Percentiles rank a stretch among this genome's conserved stretches.
Evolutionary conservation across 2,329 filamentous ascomycete species (phyloP).

Genomic region (Diaporthe ampelina): DNA sequence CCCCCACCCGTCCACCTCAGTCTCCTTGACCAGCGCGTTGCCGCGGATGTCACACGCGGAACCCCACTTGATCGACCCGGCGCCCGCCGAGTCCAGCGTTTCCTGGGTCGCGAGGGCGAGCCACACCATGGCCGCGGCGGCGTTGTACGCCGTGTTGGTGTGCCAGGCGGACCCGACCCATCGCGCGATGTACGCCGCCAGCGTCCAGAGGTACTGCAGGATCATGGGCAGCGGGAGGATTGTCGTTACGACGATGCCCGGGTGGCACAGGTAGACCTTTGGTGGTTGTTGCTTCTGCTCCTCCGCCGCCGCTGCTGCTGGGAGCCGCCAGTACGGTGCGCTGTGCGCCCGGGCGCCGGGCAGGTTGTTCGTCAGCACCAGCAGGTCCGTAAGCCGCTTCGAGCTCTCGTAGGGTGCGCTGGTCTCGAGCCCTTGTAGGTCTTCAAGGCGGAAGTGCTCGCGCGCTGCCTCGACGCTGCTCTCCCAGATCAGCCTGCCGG

Average conservation of each 20-base stretch:
- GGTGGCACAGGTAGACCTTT: conserved; percentile 81
- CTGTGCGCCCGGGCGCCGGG: conserved; percentile 73
- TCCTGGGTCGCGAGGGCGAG: conserved; percentile 78
- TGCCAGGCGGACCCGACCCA: conserved; percentile 93
- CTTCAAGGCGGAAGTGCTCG: conserved; percentile 71
- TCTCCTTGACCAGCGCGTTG: conserved; percentile 75
- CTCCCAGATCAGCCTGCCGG: conserved; percentile 86
- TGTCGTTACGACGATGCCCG: conserved; percentile 86
- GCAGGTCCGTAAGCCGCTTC: conserved; percentile 88
- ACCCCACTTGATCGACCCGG: conserved; percentile 84
- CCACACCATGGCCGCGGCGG: conserved; percentile 83
- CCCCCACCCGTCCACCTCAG: conserved; percentile 91
- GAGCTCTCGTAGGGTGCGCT: conserved; percentile 83
- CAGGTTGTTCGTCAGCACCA: conserved; percentile 80
- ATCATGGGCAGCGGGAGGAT: conserved; percentile 82
- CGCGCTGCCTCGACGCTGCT: conserved; percentile 80
- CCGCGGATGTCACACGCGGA: conserved; percentile 74
- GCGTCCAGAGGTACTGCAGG: conserved; percentile 77
- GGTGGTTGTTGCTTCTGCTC: conserved; percentile 19
- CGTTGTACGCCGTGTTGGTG: conserved; percentile 79
- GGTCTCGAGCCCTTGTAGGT: conserved; percentile 81
- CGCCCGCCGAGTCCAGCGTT: conserved; percentile 68
- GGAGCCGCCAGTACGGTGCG: conserved; percentile 64
- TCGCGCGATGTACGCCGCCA: conserved; percentile 79
- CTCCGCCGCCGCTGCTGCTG: conserved; percentile 34